Evolutionary conservation across 805 yeast species (phyloP), one percentile per base, ranked within the genome.

Genomic region (Hanseniaspora hatyaiensis): DNA sequence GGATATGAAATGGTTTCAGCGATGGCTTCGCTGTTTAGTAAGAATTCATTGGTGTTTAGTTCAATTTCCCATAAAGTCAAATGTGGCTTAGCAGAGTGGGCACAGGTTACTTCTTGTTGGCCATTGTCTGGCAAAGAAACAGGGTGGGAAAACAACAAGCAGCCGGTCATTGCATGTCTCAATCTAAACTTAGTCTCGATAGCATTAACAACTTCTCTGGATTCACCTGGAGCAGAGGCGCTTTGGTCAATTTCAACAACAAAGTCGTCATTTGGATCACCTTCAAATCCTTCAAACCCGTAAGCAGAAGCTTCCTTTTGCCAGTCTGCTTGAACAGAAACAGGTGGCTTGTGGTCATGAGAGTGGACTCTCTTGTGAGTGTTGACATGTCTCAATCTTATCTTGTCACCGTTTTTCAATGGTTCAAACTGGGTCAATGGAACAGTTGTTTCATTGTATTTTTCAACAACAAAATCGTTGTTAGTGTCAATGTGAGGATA

Each of bases 221-320:
- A 77, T 30, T 62, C 70, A 30, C 74, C 76, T 2, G 69, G 63
- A 32, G 63, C 66, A 24, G 83, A 72, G 49, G 63, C 57, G 40
- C 68, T 67, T 56, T 73, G 65, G 52, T 77, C 85, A 53, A 83
- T 79, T 61, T 82, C 89, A 51, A 83, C 78, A 52, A 78, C 63
- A 64, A 82, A 83, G 60, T 82, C 88, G 65, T 83, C 94, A 63
- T 83, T 83, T 48, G 86, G 80, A 65, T 83, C 92, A 63, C 94
- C 94, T 22, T 59, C 77, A 56, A 82, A 83, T 3, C 83, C 86
- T 37, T 78, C 80, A 56, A 60, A 78, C 19, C 94, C 94, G 60
- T 83, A 83, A 64, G 79, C 71, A 3, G 86, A 73, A 16, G 72
- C 85, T 67, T 83, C 94, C 63, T 80, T 81, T 66, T 81, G 88